These are phyloP conservation scores for Zymoseptoria passerinii DNA, from an alignment of 2,329 filamentous ascomycete genomes.

Conservation along the genomic window DNA sequence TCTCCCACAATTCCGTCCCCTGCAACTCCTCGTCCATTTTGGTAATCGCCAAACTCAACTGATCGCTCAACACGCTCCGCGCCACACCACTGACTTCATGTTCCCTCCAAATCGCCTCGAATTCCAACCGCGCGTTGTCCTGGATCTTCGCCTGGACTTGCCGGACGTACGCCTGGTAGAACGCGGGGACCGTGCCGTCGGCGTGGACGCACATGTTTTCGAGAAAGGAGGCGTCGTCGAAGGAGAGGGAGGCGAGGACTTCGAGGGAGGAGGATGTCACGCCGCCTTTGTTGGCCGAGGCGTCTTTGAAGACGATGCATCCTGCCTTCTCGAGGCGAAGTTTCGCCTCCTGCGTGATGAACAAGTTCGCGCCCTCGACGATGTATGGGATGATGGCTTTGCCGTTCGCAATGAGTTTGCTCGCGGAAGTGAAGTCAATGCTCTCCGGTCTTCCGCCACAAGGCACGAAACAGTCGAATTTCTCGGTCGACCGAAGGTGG, in stretches of 20 bases:
- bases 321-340: slow-evolving; percentile 90
- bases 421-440: slow-evolving; percentile 82
- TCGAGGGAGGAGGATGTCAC: slow-evolving; percentile 96
- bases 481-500: slow-evolving; percentile 63
- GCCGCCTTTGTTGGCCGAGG: slow-evolving; percentile 96
- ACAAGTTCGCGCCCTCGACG: slow-evolving; percentile 94
- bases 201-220: slow-evolving; percentile 86
- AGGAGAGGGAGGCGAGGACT: slow-evolving; percentile 86
- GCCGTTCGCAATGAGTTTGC: slow-evolving; percentile 80
- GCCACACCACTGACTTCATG: slow-evolving; percentile 70
- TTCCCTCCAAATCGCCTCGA: slow-evolving; percentile 97
- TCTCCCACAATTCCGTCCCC: slow-evolving; percentile 82
- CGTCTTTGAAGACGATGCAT: slow-evolving; percentile 93
- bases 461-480: slow-evolving; percentile 85
- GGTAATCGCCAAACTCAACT: slow-evolving; percentile 87
- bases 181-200: slow-evolving; percentile 69
- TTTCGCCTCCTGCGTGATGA: slow-evolving; percentile 98
- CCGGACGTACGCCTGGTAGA: slow-evolving; percentile 90
- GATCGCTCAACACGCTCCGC: slow-evolving; percentile 83
- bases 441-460: slow-evolving; percentile 95
- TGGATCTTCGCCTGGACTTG: slow-evolving; percentile 85
- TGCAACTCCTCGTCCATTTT: slow-evolving; percentile 93
- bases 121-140: slow-evolving; percentile 85
- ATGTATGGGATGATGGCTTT: slow-evolving; percentile 87
- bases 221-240: slow-evolving; percentile 80